Percentiles rank a stretch among this genome's conserved stretches.
Evolutionary conservation across 352 stramenopile species (phyloP).

Genomic region (Halophytophthora polymorphica): DNA sequence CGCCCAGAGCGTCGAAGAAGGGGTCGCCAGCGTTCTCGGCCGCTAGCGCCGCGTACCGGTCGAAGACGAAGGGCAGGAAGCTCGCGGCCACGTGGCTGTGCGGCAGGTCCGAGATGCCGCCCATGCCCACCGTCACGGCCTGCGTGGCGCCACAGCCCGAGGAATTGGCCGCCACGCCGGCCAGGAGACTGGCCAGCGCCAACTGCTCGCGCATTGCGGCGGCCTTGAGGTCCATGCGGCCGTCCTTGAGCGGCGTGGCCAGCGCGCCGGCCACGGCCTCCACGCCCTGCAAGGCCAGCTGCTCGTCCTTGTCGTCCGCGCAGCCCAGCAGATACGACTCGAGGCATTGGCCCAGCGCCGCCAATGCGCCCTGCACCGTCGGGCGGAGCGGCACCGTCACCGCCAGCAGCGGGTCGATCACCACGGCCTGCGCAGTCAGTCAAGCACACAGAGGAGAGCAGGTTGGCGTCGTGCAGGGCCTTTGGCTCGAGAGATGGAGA

Average conservation of each 20-base stretch:
- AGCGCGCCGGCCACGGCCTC: conserved; percentile 52
- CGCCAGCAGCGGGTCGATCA: conserved; percentile 67
- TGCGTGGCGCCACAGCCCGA: conserved; percentile 53
- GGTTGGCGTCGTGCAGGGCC: no score
- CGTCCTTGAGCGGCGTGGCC: conserved; percentile 50
- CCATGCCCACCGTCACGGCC: conserved; percentile 57
- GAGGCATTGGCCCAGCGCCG: conserved; percentile 66
- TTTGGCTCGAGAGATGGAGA: no score
- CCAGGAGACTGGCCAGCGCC: conserved; percentile 51
- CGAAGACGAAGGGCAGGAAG: conserved; percentile 71
- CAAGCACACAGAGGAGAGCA: not conserved
- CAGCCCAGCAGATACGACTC: conserved; percentile 69
- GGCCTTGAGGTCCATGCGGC: conserved; percentile 62
- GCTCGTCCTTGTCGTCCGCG: conserved; percentile 32
- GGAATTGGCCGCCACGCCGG: conserved; percentile 48
- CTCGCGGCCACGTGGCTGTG: conserved; percentile 54
- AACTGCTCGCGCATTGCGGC: conserved; percentile 50
- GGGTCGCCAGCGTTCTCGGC: conserved; percentile 62
- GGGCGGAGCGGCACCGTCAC: conserved; percentile 50
- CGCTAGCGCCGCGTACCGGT: conserved; percentile 45
- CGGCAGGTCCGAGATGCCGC: conserved; percentile 64
- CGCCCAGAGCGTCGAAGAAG: conserved; percentile 57
- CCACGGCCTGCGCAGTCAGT: conserved; percentile 36
- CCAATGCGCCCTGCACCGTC: conserved; percentile 59
- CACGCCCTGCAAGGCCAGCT: conserved; percentile 57